Conservation (phyloP, 768 basidiomycete species). For the Hebeloma cylindrosporum region DNA sequence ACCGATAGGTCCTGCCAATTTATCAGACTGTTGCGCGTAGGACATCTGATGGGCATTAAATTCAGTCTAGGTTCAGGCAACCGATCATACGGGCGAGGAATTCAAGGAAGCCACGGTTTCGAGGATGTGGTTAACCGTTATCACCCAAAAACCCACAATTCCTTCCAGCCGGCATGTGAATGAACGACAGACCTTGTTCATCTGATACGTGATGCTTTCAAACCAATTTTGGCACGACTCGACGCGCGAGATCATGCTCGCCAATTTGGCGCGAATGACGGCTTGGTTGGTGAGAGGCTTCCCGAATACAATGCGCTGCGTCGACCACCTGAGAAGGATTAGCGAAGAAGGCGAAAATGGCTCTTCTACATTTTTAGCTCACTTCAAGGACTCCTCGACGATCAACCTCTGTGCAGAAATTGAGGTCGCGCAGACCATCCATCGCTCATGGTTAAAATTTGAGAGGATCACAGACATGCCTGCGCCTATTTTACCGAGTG, state of each 20-base stretch:
- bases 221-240: slow-evolving; percentile 88
- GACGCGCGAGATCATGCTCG: slow-evolving; percentile 85
- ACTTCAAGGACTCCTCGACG: slow-evolving; percentile 92
- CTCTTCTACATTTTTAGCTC: slow-evolving; percentile 15
- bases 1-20: slow-evolving; percentile 86
- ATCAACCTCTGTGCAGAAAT: slow-evolving; percentile 75
- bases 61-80: too few species aligned
- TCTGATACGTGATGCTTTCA: slow-evolving; percentile 87
- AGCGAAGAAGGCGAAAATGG: slow-evolving; percentile 5
- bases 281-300: slow-evolving; percentile 81
- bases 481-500: slow-evolving; percentile 81
- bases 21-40: slow-evolving; percentile 80
- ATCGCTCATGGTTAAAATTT: slow-evolving; percentile 89
- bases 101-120: too few species aligned
- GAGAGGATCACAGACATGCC: slow-evolving; percentile 83
- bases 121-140: too few species aligned
- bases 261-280: slow-evolving; percentile 87
- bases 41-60: slow-evolving; percentile 72
- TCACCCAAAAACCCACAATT: slow-evolving; percentile 14
- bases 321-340: slow-evolving; percentile 64
- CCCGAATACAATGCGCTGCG: slow-evolving; percentile 88
- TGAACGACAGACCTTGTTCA: slow-evolving; percentile 87
- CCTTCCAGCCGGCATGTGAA: too few species aligned
- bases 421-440: slow-evolving; percentile 78
- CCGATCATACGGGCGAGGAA: too few species aligned